Base-by-base conservation (phyloP, 495 filamentous ascomycete genomes). In the Collariella sp. region DNA sequence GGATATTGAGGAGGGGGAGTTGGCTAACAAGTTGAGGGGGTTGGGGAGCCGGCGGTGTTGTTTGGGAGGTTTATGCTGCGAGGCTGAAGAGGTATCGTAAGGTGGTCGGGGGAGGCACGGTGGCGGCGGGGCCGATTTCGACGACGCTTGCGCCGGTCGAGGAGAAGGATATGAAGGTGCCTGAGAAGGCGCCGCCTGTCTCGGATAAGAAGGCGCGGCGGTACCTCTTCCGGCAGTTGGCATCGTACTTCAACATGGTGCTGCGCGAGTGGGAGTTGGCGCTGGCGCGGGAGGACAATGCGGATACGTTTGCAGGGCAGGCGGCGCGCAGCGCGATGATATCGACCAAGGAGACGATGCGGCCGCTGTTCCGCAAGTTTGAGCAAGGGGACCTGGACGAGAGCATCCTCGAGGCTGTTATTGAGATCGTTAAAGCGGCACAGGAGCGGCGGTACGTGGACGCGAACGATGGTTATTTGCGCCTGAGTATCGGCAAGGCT, bases 401-500 rank as follows among this genome's bases (percentile, higher is more conserved):
- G 52, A 81, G 80, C 12, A 77, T 98, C 23, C 73, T 97, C 16
- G 82, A 84, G 56, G 87, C 91, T 11, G 77, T 98, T 10, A 82
- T 91, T n/a, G 91, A 96, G 72, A 97, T 98, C 60, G 90, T 96
- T 15, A 74, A 83, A 57, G 88, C 90, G 20, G 89, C 89, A 5
- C 93, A 98, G 74, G 83, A 88, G 63, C 74, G 87, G 50, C 77
- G 88, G 61, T 98, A 97, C 66, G 94, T 98, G 34, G 88, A 95
- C 70, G 93, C 93, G 19, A 97, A 96, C 63, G 91, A 98, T 66
- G 89, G 89, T 1, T 98, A 97, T 67, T 70, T 98, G 46, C 76
- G 88, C 33, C 70, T 97, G 52, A 95, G 88, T 70, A 98, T 98
- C 67, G 93, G 93, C 50, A 98, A 98, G 78, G 94, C 93, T 69